Evolutionary conservation across 306 rosid species (phyloP).

Genomic region (Sicyos edulis): DNA sequence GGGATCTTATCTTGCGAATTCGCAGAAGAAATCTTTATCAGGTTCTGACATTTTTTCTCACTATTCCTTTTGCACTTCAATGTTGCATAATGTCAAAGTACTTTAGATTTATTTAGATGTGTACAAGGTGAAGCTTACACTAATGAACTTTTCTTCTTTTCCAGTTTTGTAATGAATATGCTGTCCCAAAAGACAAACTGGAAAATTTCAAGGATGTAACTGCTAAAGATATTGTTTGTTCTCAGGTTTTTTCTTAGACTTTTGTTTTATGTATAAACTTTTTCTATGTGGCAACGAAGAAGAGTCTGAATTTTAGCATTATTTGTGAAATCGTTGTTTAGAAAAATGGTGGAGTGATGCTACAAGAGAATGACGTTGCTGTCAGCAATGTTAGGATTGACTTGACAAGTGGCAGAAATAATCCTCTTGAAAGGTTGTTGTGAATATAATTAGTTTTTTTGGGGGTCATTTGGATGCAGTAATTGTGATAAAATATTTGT

Average conservation of each 20-base stretch:
- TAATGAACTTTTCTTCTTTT: slow-evolving; percentile 12
- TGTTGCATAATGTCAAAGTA: background rate
- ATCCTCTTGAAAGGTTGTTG: slow-evolving; percentile 81
- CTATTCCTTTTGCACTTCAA: background rate
- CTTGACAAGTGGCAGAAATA: slow-evolving; percentile 82
- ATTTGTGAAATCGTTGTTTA: slow-evolving; percentile 24
- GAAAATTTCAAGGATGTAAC: slow-evolving; percentile 75
- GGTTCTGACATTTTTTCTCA: slow-evolving; percentile 31
- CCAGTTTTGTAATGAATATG: slow-evolving; percentile 90
- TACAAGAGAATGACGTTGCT: slow-evolving; percentile 77
- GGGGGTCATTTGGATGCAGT: background rate
- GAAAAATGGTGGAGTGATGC: slow-evolving; percentile 71
- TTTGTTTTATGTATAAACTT: background rate
- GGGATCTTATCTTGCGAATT: slow-evolving; percentile 71
- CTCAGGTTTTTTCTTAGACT: slow-evolving; percentile 50
- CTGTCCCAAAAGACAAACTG: slow-evolving; percentile 79
- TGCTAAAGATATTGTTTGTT: slow-evolving; percentile 84
- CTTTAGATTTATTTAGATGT: background rate
- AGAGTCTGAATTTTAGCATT: slow-evolving; percentile 11
- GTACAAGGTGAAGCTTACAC: background rate
- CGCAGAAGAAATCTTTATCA: slow-evolving; percentile 86
- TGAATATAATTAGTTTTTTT: background rate
- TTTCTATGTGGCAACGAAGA: background rate
- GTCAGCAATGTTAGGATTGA: slow-evolving; percentile 78
- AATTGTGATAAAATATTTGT: slow-evolving; percentile 6